Conservation (phyloP, 2,329 filamentous ascomycete genomes). For the Juglanconis juglandina region DNA sequence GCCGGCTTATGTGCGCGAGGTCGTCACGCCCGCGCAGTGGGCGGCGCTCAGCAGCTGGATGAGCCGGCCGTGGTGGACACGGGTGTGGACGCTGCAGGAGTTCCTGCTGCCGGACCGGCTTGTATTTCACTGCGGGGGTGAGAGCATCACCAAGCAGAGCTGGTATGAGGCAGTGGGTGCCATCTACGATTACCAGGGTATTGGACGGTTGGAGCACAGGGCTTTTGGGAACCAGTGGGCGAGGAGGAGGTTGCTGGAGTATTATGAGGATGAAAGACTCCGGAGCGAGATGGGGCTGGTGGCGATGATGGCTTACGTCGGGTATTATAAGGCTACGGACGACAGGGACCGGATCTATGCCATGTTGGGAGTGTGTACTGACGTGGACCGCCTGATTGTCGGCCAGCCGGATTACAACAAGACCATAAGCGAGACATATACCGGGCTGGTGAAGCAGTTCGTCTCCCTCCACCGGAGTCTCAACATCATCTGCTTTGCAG, state of each 20-base stretch:
- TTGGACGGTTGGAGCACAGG: background rate
- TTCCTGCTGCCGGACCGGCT: background rate
- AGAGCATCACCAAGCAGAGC: background rate
- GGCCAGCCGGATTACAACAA: background rate
- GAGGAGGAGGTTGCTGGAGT: background rate
- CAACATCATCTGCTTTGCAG: background rate
- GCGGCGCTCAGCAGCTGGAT: background rate
- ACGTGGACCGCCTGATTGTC: background rate
- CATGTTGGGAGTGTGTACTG: background rate
- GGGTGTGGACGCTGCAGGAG: constrained; percentile 9
- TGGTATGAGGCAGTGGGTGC: background rate
- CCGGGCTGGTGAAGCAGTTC: background rate
- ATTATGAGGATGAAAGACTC: background rate
- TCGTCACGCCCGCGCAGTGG: background rate
- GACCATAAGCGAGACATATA: background rate
- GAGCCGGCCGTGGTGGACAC: background rate
- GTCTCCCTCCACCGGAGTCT: background rate
- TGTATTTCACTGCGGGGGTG: background rate
- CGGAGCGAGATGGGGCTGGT: background rate
- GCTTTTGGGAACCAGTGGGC: constrained; percentile 5
- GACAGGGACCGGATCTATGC: background rate
- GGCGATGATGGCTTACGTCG: constrained; percentile 6
- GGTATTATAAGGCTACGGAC: background rate
- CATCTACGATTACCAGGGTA: background rate
- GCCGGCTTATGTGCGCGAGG: background rate